Evolutionary conservation across 2,329 filamentous ascomycete genomes (phyloP), one percentile per base, ranked within the genome.

Genomic region (Leptographium galeiforme): DNA sequence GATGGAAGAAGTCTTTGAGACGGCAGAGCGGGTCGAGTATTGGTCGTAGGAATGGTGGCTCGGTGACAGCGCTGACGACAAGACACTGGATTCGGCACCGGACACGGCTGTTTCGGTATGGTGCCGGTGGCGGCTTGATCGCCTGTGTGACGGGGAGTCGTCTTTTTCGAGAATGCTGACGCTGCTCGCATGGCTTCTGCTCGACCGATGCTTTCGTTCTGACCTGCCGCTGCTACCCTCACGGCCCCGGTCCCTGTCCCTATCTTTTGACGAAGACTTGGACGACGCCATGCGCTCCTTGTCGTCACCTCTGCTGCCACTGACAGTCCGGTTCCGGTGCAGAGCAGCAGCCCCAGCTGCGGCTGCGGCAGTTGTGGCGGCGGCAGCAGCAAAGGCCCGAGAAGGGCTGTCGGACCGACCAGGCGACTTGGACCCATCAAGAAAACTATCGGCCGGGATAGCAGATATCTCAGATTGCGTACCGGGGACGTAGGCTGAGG

Each of bases 391-490:
- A 48, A 72, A 63, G 40, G 67, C 66, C 16, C 69, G 68, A 7
- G 68, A 64, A 0, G 72, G 71, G 56, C 74, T 76, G 55, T 65
- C 66, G 53, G 68, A 68, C 55, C 69, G 68, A 51, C 67, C 50
- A 5, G 25, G 67, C 66, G 70, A 70, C 2, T 74, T 76, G 6
- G 76, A 75, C n/a, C 77, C 77, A 60, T 81, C 78, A 8, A 82
- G 68, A 56, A 82, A 81, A 62, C 78, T 81, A 62, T 82, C 76
- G 18, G 74, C 74, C 13, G 78, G 78, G 51, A 81, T 81, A 75
- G 87, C 67, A 73, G 91, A 97, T 50, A 97, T 87, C 63, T 96
- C 91, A 4, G 91, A 96, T 50, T 82, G 73, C 59, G 80, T 81
- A 13, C 79, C 75, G 38, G 80, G 76, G 49, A 82, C 71, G 64